Evolutionary conservation across 441 rosid species (phyloP), one percentile per base, ranked within the genome.

Genomic region (Adansonia rubrostipa): DNA sequence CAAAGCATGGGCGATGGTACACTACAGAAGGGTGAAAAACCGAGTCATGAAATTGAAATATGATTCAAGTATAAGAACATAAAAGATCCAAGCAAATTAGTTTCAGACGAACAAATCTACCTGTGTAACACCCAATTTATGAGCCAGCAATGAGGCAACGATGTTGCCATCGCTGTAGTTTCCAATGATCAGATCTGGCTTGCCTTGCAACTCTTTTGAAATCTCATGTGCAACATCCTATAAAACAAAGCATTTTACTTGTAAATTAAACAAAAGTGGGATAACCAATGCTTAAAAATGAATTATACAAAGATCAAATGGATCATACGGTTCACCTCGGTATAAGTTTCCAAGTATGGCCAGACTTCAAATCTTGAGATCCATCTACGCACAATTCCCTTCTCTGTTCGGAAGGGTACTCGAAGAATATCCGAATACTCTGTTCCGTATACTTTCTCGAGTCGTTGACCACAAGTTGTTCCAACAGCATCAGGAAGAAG

Each of bases 131-230:
- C 99, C 92, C 79, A 92, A 79, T 78, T 95, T 95, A 82, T 93
- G 99, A 0, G 99, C 92, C 74, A 95, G 80, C 88, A 95, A 81
- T 7, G 99, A 92, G 45, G 99, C 98, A 47, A 95, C 99, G 58
- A 95, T 89, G 88, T 95, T 96, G 4, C 99, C 99, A 78, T 96
- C 99, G 83, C 98, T 96, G 81, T 96, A 96, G 76, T 96, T 96
- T 40, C 99, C 99, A 40, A 96, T 92, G 82, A 96, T 92, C 76
- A 96, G 85, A 81, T 96, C 98, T 13, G 98, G 98, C 83, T 96
- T 96, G 14, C 96, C 98, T 50, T 96, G 92, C 76, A 96, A 78
- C 86, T 96, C 99, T 75, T 90, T 89, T 0, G 88, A 83, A 83
- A 96, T 93, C 83, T 94, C 98, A 76, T 84, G 82, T 0, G 97